These are phyloP conservation scores for Prunus campanulata DNA, from an alignment of 306 rosid genomes.

Conservation along the genomic window DNA sequence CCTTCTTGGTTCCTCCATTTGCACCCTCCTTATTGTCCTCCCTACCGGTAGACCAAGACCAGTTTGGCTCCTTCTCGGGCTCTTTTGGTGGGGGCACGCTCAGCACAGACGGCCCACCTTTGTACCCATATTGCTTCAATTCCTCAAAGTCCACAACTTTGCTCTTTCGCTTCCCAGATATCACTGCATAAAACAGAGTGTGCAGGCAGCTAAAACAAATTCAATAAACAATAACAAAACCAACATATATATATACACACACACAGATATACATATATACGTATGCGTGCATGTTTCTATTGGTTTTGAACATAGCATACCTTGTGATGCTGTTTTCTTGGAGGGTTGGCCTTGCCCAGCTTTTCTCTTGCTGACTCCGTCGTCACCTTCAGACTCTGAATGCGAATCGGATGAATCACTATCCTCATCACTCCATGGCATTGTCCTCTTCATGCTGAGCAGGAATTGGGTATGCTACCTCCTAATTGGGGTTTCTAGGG, in stretches of 20 bases:
- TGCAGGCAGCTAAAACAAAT: neutral
- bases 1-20: conserved; percentile 39
- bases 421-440: conserved; percentile 70
- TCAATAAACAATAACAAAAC: neutral
- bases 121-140: conserved; percentile 66
- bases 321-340: conserved; percentile 12
- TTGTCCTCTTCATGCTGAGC: conserved; percentile 66
- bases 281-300: neutral
- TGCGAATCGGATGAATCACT: conserved; percentile 46
- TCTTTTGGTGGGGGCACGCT: conserved; percentile 69
- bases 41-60: conserved; percentile 85
- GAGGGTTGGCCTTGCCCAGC: neutral
- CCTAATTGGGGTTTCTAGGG: conserved; percentile 10
- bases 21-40: conserved; percentile 19
- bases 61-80: conserved; percentile 46
- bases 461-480: neutral
- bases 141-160: conserved; percentile 66
- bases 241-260: neutral
- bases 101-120: conserved; percentile 88
- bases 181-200: conserved; percentile 41
- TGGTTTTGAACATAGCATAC: neutral
- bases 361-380: neutral
- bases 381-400: conserved; percentile 38
- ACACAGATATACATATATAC: neutral
- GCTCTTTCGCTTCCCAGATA: conserved; percentile 57